A percentile compares a stretch with the other conserved stretches of the same genome.
Evolutionary conservation across 129 eudicot genomes (phyloP).

Genomic region (Pseudognaphalium luteoalbum): DNA sequence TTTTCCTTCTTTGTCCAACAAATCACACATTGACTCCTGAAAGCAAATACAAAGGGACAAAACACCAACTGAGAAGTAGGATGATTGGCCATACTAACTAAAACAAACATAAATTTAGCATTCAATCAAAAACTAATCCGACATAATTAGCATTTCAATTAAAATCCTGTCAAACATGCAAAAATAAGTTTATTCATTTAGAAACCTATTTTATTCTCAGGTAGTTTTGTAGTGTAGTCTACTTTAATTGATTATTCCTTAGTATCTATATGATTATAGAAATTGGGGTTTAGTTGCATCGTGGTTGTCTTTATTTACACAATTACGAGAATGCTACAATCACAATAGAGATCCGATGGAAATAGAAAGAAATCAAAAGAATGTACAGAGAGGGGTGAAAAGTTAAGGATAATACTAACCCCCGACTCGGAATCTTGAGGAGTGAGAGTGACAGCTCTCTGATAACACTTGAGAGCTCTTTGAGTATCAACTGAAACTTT

Average conservation of each 20-base stretch:
- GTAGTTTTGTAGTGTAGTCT: background rate
- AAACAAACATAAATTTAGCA: background rate
- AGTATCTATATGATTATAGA: background rate
- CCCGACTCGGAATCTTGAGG: conserved; percentile 87
- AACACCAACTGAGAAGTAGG: conserved; percentile 15
- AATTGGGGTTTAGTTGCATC: background rate
- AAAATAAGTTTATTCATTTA: background rate
- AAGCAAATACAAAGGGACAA: conserved; percentile 11
- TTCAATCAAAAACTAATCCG: background rate
- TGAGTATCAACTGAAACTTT: conserved; percentile 53
- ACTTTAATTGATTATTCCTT: too few relatives aligned
- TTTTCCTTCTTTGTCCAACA: conserved; percentile 80
- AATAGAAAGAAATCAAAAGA: background rate
- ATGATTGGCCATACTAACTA: background rate
- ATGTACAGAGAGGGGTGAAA: conserved; percentile 6
- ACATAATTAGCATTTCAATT: background rate
- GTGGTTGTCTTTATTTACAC: background rate
- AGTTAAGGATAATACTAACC: conserved; percentile 37
- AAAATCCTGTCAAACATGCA: conserved; percentile 8
- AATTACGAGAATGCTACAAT: background rate
- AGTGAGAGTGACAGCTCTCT: conserved; percentile 73
- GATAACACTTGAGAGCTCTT: conserved; percentile 96
- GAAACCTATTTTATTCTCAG: background rate
- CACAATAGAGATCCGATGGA: conserved; percentile 1
- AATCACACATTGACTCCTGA: conserved; percentile 86